phyloP scores from a whole-genome alignment of 2,329 filamentous ascomycete species.

The Claviceps purpurea region DNA sequence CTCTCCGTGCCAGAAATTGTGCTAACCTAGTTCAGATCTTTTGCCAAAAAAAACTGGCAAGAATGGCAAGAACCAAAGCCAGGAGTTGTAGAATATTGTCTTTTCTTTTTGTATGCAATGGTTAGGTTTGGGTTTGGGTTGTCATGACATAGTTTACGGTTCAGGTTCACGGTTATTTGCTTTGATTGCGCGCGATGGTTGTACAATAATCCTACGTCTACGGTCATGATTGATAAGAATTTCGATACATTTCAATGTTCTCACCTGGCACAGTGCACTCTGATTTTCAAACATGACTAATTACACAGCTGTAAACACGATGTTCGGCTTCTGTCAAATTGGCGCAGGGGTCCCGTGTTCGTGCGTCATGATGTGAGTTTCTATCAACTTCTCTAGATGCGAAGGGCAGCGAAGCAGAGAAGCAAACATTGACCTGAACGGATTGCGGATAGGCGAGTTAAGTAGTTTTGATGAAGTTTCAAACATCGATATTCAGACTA shows the following conservation, averaged over 20 bases:
- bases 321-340: too few species aligned
- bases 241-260: not conserved
- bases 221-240: conserved; percentile 40
- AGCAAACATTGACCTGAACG: not conserved
- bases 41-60: conserved; percentile 96
- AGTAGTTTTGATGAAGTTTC: not conserved
- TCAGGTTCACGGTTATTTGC: conserved; percentile 53
- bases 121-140: conserved; percentile 53
- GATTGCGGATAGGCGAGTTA: not conserved
- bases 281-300: too few species aligned
- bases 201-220: conserved; percentile 62
- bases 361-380: too few species aligned
- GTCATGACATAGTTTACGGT: conserved; percentile 72
- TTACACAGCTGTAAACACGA: too few species aligned
- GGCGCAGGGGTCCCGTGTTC: too few species aligned
- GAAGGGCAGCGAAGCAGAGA: too few species aligned
- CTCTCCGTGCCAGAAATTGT: not conserved
- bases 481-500: not conserved
- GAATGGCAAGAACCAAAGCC: conserved; percentile 80
- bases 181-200: conserved; percentile 43
- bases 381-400: too few species aligned
- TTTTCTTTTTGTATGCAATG: conserved; percentile 37
- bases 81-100: conserved; percentile 66
- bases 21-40: conserved; percentile 56
- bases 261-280: not conserved